Evolutionary conservation across 2,329 filamentous ascomycete species (phyloP), one percentile per base, ranked within the genome.

Genomic region (Ophiocordyceps camponoti-leonardi): DNA sequence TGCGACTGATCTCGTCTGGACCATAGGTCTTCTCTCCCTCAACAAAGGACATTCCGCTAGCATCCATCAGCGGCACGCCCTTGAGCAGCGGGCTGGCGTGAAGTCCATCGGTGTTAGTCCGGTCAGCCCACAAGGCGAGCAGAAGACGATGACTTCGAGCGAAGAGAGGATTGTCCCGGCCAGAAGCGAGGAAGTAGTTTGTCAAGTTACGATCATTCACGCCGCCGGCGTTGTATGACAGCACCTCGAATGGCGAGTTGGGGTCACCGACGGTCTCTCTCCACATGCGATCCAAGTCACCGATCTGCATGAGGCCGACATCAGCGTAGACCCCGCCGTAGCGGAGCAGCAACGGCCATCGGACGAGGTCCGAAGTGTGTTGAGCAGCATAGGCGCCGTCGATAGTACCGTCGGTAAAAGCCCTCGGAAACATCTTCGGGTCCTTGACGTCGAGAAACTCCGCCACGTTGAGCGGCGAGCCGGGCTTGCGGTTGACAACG

Each of bases 271-370:
- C 56, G 0, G 68, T 73, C 44, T 62, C 51, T 43, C 60, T 60
- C 73, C 73, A 79, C 11, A 77, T 54, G 4, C 60, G 53, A 52
- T 78, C 67, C 2, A 78, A 50, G 56, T 77, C 71, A 7, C 73
- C 73, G 48, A 78, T 75, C 47, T 72, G 69, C 49, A 77, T 62
- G 49, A 75, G 54, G 0, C 74, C 73, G 0, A 73, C 73, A 50
- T 78, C 74, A 0, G 71, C 67, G 51, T 77, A 79, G 1, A 77
- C 64, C 26, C 74, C 75, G 42, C 75, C 74, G 50, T 77, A 73
- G 46, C 59, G 65, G 12, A 75, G 61, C n/a, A 79, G 56, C 13
- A 77, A 59, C 3, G 75, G 74, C 51, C 63, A 76, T 1, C 74
- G 68, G 4, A 78, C 69, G 1, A 79, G 67, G 48, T 79, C 75